These are phyloP conservation scores for Acrocalymma vagum DNA, from an alignment of 2,329 filamentous ascomycete species.

Conservation along the genomic window DNA sequence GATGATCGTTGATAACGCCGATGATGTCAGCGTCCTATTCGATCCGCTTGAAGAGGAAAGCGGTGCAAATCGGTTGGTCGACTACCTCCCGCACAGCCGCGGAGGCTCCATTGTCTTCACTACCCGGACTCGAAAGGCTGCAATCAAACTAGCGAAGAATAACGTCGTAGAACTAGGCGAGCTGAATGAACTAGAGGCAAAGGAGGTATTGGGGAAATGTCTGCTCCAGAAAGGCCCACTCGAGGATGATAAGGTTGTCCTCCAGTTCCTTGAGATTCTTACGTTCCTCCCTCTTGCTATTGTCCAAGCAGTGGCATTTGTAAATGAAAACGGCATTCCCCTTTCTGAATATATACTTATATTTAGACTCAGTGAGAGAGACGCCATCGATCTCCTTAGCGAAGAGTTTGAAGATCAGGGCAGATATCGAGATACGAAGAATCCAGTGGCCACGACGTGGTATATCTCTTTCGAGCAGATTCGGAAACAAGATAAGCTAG, in stretches of 20 bases:
- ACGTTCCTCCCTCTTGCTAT: constrained; percentile 21
- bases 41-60: constrained; percentile 5
- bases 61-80: constrained; percentile 19
- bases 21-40: constrained; percentile 43
- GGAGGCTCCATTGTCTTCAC: constrained; percentile 48
- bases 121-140: constrained; percentile 45
- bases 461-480: constrained; percentile 49
- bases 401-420: constrained; percentile 40
- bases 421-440: constrained; percentile 36
- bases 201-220: constrained; percentile 5
- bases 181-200: constrained; percentile 41
- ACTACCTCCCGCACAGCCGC: constrained; percentile 46
- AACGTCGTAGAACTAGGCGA: constrained; percentile 38
- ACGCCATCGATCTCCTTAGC: constrained; percentile 35
- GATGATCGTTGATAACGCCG: constrained; percentile 54
- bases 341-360: constrained; percentile 10
- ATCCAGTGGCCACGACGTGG: constrained; percentile 46
- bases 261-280: constrained; percentile 37
- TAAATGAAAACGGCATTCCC: constrained; percentile 30
- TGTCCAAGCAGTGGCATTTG: constrained; percentile 32
- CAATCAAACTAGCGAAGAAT: constrained; percentile 27
- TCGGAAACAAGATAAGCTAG: constrained; percentile 31
- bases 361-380: constrained; percentile 27
- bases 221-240: constrained; percentile 6
- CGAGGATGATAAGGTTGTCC: constrained; percentile 5